Percentiles rank a stretch among this genome's conserved stretches.
These are phyloP conservation scores for Stephania japonica DNA, from an alignment of 164 flowering plant genomes.

Conservation along the genomic window DNA sequence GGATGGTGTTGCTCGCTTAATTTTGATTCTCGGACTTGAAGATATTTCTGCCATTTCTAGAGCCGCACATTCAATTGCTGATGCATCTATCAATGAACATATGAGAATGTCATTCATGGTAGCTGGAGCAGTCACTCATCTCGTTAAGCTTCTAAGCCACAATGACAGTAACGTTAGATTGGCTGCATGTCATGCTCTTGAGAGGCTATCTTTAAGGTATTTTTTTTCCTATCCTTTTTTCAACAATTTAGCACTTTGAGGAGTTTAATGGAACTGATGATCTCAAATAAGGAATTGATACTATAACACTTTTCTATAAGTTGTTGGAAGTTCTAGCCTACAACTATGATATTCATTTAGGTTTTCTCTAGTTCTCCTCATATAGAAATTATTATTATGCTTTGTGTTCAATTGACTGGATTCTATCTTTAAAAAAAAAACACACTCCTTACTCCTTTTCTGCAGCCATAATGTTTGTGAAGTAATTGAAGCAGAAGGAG, in stretches of 20 bases:
- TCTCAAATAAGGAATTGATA: background rate
- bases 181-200: constrained; percentile 57
- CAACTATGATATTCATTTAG: background rate
- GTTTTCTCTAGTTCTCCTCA: background rate
- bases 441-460: constrained; percentile 11
- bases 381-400: background rate
- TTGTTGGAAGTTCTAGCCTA: background rate
- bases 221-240: background rate
- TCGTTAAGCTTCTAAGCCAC: constrained; percentile 48
- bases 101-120: constrained; percentile 70
- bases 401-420: background rate
- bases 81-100: constrained; percentile 65
- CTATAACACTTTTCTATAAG: background rate
- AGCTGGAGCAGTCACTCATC: constrained; percentile 73
- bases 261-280: background rate
- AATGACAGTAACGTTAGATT: constrained; percentile 37
- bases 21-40: constrained; percentile 76
- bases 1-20: constrained; percentile 87
- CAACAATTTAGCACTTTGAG: background rate
- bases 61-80: constrained; percentile 76
- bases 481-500: constrained; percentile 54
- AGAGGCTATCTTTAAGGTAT: constrained; percentile 73
- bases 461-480: constrained; percentile 57
- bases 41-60: constrained; percentile 59
- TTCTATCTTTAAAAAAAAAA: background rate